Evolutionary conservation across 2,329 filamentous ascomycete species (phyloP).

Genomic region (Knufia fluminis): DNA sequence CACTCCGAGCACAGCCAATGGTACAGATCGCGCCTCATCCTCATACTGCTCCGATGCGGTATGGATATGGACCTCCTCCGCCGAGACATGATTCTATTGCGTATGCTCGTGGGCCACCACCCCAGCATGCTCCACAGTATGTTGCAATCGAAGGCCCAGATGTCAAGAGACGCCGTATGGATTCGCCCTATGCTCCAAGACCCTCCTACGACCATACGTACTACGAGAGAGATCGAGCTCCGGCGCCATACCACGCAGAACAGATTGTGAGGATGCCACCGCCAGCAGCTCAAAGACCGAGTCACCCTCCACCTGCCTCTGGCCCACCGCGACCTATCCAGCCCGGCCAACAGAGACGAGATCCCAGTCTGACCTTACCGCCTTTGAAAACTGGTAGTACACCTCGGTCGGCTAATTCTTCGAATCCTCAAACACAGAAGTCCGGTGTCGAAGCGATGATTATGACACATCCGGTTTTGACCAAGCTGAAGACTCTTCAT

Average conservation of each 20-base stretch:
- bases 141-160: constrained; percentile 35
- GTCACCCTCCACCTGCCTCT: constrained; percentile 15
- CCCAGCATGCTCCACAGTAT: constrained; percentile 16
- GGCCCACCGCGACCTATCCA: constrained; percentile 23
- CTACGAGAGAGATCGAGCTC: constrained; percentile 15
- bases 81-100: constrained; percentile 19
- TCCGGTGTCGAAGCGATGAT: constrained; percentile 55
- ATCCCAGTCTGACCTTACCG: constrained; percentile 44
- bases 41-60: constrained; percentile 1
- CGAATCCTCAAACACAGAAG: constrained; percentile 13
- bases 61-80: background rate
- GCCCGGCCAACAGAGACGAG: constrained; percentile 36
- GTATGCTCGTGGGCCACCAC: constrained; percentile 13
- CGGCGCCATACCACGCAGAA: constrained; percentile 1
- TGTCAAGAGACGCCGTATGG: constrained; percentile 54
- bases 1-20: constrained; percentile 10
- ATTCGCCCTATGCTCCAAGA: constrained; percentile 24
- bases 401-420: constrained; percentile 19
- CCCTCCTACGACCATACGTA: constrained; percentile 16
- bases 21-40: constrained; percentile 4
- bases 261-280: constrained; percentile 12
- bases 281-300: constrained; percentile 7
- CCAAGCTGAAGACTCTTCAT: constrained; percentile 67
- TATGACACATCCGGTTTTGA: constrained; percentile 63
- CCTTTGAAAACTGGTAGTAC: constrained; percentile 40